Evolutionary conservation across 176 grass and related monocot species (phyloP), one percentile per base, ranked within the genome.

Genomic region (Oryza rufipogon): DNA sequence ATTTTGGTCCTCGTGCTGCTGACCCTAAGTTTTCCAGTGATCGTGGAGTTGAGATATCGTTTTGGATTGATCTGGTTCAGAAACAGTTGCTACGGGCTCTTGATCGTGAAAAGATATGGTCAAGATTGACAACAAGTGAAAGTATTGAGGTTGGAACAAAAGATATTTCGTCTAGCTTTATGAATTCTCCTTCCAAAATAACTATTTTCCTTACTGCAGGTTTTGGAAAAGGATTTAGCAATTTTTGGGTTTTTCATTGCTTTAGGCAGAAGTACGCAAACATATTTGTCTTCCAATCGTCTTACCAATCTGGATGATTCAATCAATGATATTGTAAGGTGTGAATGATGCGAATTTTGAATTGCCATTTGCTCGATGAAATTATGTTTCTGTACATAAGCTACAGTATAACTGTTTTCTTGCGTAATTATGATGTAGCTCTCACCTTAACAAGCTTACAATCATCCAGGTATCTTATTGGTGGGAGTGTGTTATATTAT

Each of bases 201-300:
- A 4, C 68, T 65, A 65, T 89, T 75, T 86, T 71, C 74, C 84
- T 89, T 83, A 58, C 49, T 91, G 73, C 82, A 99, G 96, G 90
- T 99, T 80, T 78, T 99, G 88, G 96, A 99, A 84, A 99, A 96
- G 72, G 96, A 99, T 91, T 83, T 99, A 85, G 91, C 91, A 9
- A 96, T 99, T 67, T 99, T 99, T 91, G 96, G 96, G 9, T 99
- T 99, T 89, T 99, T 99, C 92, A 96, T 99, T 86, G 93, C 96
- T 58, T 93, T 99, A 66, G 96, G 91, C 79, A 99, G 91, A 91
- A 92, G 91, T 36, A 96, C 89, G 39, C 96, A 99, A 80, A 78
- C 91, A 34, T 96, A 96, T 84, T 87, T 99, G 64, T 96, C 91
- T 73, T 92, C 81, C 81, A 96, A 92, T 84, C 46, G 63, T 90